Base-by-base conservation (phyloP, 257 asterid genomes). In the Nicotiana benthamiana region DNA sequence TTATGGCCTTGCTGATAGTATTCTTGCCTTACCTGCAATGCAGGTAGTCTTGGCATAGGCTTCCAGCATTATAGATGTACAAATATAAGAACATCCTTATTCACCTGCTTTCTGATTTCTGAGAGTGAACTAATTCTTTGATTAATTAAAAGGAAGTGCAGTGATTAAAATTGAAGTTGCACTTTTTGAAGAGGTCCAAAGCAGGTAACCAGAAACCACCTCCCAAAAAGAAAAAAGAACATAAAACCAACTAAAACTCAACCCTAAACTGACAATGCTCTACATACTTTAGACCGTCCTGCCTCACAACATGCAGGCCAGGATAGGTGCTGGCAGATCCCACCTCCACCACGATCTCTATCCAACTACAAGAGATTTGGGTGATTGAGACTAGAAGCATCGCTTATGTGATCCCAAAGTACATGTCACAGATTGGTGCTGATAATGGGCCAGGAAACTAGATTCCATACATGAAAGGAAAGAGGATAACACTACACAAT, bases 101-200 rank as follows among this genome's bases (percentile, higher is more conserved):
- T 72, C 78, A 72, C 61, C 78, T 46, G 78, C 40, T 9, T 32
- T 72, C 78, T 72, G 78, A 72, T 34, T 72, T 13, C 78, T 72
- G 78, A 72, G 16, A 46, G 60, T 46, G 16, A 46, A 46, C 16
- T 48, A 46, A 15, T 46, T 15, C 78, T 48, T 13, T 48, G 61
- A 48, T 46, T 72, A 72, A 15, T 48, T 72, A 48, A 30, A 72
- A 27, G 18, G 24, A 72, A 51, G 56, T 51, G 56, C 56, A 51
- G 3, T 51, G 18, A 46, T 0, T 24, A 28, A 64, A 7, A 64
- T 30, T 64, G 32, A 30, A 15, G 4, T 20, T 46, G 24, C 60
- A 46, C 60, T 48, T 48, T 22, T 46, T 72, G 24, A 46, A 72
- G 60, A 59, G 78, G 40, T 48, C 24, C 78, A 72, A 48, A 48